Conservation (phyloP, 2,329 filamentous ascomycete species). For the Grosmannia clavigera region DNA sequence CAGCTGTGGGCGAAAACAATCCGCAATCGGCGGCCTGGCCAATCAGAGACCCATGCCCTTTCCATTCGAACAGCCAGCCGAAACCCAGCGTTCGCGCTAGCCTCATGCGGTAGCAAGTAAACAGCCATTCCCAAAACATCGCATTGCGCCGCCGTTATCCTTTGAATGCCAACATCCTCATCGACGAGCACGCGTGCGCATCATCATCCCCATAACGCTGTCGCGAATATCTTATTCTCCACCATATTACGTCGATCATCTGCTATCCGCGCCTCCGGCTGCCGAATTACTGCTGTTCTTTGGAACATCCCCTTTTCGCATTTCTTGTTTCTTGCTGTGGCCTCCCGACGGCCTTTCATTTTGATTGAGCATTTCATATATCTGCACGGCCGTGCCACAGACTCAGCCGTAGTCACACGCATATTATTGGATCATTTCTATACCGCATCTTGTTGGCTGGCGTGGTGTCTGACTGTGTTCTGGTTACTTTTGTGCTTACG, state of each 20-base stretch:
- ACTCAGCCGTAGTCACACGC: not conserved
- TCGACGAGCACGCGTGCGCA: not conserved
- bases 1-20: slow-evolving; percentile 3
- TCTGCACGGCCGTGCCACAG: not conserved
- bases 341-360: not conserved
- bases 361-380: not conserved
- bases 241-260: not conserved
- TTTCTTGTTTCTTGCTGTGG: not conserved
- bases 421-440: not conserved
- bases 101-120: not conserved
- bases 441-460: not conserved
- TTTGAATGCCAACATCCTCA: not conserved
- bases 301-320: not conserved
- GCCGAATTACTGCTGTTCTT: not conserved
- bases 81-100: not conserved
- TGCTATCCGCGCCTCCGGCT: not conserved
- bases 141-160: not conserved
- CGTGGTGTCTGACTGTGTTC: not conserved
- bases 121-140: not conserved
- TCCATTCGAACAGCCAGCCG: not conserved
- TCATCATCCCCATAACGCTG: not conserved
- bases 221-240: too few species aligned
- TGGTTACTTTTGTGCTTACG: not conserved
- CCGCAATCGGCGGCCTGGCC: not conserved
- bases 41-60: not conserved